phyloP scores from a whole-genome alignment of 805 yeast genomes.

The Ogataea methanolica region DNA sequence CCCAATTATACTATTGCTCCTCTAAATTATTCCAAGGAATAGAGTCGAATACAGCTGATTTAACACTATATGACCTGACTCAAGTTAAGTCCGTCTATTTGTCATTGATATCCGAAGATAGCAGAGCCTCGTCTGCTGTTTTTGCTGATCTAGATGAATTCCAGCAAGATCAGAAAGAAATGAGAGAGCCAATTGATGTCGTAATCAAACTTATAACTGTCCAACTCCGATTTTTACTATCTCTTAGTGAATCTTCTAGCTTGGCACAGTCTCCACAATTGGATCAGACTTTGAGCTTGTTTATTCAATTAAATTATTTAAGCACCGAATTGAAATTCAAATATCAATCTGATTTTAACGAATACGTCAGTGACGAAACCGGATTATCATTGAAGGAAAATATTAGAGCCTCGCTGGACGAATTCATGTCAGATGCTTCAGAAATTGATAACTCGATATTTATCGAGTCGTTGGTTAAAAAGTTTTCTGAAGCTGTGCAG shows the following conservation, averaged over 20 bases:
- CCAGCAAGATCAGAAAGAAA: constrained; percentile 18
- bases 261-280: constrained; percentile 8
- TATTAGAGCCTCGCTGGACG: constrained; percentile 59
- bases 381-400: constrained; percentile 55
- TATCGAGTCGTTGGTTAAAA: constrained; percentile 20
- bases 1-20: constrained; percentile 22
- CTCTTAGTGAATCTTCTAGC: constrained; percentile 20
- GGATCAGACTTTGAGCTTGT: constrained; percentile 20
- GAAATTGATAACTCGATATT: constrained; percentile 32
- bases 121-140: background rate
- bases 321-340: constrained; percentile 39
- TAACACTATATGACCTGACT: constrained; percentile 17
- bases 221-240: constrained; percentile 28
- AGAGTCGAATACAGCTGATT: constrained; percentile 7
- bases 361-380: constrained; percentile 67
- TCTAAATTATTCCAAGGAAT: constrained; percentile 13
- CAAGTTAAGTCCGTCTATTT: constrained; percentile 16
- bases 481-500: constrained; percentile 8
- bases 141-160: constrained; percentile 21
- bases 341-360: constrained; percentile 60
- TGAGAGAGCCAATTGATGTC: constrained; percentile 17
- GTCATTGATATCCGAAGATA: constrained; percentile 8
- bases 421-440: constrained; percentile 48
- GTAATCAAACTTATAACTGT: constrained; percentile 23
- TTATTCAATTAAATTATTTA: constrained; percentile 37